Conservation (phyloP, 257 asterid species). For the Lycium barbarum region DNA sequence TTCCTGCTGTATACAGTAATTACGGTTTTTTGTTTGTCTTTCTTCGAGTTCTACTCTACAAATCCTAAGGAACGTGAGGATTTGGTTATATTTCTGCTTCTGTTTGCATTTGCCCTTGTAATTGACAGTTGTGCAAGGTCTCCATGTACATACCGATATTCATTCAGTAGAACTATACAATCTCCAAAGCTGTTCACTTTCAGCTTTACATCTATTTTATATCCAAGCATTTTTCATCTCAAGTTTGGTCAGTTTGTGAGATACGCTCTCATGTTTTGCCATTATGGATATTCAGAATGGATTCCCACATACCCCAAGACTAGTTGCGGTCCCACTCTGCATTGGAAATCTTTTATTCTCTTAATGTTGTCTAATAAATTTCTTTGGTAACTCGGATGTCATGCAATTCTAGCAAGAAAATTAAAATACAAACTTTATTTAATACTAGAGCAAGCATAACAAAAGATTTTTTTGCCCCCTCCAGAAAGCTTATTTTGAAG, state of each 20-base stretch:
- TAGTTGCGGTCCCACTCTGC: neutral
- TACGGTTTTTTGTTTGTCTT: neutral
- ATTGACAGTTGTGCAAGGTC: neutral
- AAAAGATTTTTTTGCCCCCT: no score
- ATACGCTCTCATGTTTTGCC: neutral
- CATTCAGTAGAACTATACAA: neutral
- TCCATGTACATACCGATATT: neutral
- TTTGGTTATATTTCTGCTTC: neutral
- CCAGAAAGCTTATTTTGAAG: no score
- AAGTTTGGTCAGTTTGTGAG: neutral
- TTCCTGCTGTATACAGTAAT: neutral
- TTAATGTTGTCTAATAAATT: neutral
- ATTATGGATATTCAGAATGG: neutral
- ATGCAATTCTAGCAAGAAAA: neutral
- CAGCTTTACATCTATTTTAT: neutral
- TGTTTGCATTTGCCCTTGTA: neutral
- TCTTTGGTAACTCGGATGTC: neutral
- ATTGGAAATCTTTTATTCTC: neutral
- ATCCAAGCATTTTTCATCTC: neutral
- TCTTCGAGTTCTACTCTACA: neutral
- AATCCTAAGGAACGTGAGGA: neutral
- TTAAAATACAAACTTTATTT: neutral
- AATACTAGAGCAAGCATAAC: neutral
- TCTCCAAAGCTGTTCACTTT: neutral
- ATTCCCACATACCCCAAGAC: neutral